phyloP scores from a whole-genome alignment of 2,329 filamentous ascomycete genomes.

The Chrysoporthe deuterocubensis region DNA sequence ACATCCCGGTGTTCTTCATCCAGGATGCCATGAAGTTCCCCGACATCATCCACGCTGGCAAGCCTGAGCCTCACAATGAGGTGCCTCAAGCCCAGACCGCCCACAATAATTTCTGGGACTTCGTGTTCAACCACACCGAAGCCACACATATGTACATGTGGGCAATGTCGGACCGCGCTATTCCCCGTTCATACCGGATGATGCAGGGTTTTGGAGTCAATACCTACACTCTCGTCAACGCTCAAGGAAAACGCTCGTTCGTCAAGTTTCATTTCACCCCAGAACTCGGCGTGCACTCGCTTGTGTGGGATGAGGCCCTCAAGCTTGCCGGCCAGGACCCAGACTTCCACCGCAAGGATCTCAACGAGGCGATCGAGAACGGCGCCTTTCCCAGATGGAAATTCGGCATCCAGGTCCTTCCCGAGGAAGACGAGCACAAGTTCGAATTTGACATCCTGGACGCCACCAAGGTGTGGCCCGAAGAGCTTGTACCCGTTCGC shows the following conservation, averaged over 20 bases:
- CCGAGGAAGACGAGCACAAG: conserved; percentile 71
- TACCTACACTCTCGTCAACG: conserved; percentile 72
- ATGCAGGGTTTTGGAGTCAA: conserved; percentile 89
- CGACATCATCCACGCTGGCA: conserved; percentile 65
- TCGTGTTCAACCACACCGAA: conserved; percentile 68
- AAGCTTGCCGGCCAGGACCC: conserved; percentile 77
- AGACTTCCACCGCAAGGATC: conserved; percentile 80
- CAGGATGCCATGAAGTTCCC: conserved; percentile 78
- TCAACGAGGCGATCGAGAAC: conserved; percentile 73
- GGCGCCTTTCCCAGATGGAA: conserved; percentile 77
- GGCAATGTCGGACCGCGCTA: conserved; percentile 75
- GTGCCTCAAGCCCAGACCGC: conserved; percentile 72
- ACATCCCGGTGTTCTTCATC: conserved; percentile 78
- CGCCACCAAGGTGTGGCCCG: conserved; percentile 84
- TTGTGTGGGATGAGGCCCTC: conserved; percentile 80
- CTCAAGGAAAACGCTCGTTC: conserved; percentile 69
- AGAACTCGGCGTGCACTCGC: conserved; percentile 73
- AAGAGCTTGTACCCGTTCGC: conserved; percentile 73
- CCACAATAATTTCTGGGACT: conserved; percentile 81
- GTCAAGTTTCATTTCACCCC: conserved; percentile 81
- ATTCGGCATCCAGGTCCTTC: conserved; percentile 79
- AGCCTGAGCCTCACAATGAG: conserved; percentile 73
- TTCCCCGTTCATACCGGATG: conserved; percentile 78
- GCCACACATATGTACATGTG: conserved; percentile 81
- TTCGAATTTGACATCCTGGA: conserved; percentile 89